Base-by-base conservation (phyloP, 805 yeast species). In the Saitoella complicata region DNA sequence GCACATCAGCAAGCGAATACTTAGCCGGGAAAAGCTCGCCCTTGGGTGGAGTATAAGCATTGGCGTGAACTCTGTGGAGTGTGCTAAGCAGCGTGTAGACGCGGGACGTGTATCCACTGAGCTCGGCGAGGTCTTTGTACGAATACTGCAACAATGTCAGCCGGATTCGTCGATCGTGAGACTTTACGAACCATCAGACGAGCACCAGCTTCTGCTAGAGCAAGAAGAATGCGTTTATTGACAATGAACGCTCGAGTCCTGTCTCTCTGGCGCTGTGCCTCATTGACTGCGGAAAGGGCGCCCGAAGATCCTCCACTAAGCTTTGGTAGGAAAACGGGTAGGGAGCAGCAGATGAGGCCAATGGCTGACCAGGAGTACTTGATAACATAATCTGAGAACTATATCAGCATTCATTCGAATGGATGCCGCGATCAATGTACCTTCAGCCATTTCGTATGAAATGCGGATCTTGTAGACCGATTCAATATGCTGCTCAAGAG, bases 351-450 rank as follows among this genome's bases (percentile, higher is more conserved):
- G 21, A 86, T 62, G 58, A 85, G 86, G n/a, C 96, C 95, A 63
- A 87, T 72, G 0, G 93, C 95, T 3, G 95, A 85, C 96, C 96
- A 87, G 8, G 88, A 76, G 57, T 83, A 85, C 63, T 86, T 87
- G 60, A 87, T 71, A 41, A 86, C 75, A 56, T 85, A 84, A 57
- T 85, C 93, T 21, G 21, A 4, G 21, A 21, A 21, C 21, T 21
- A 21, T 21, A 21, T 21, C 21, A 21, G 21, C 21, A 21, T 21
- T 21, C 4, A 21, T 21, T 21, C 21, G 21, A 21, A 21, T 4
- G 4, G 21, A 21, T 21, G 21, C 21, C 21, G 21, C 21, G 4
- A 21, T 21, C 21, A 21, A 21, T 2, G 21, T 21, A 21, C 21
- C 21, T 64, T 87, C 95, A 47, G 81, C 61, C 49, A 83, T 68